Conservation (phyloP, 441 rosid genomes). For the Croton laevigatus region DNA sequence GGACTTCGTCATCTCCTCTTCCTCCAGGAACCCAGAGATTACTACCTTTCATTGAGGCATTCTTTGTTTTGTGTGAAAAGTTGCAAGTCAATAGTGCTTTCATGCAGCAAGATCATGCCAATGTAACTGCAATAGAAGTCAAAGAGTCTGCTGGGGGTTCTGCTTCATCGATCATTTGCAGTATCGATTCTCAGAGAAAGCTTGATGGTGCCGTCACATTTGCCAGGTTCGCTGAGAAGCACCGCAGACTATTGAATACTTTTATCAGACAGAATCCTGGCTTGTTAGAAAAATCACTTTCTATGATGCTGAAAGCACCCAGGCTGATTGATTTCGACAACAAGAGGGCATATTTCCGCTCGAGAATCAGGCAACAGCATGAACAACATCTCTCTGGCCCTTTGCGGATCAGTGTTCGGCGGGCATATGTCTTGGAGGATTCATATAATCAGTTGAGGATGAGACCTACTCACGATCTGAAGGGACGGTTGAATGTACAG, state of each 20-base stretch:
- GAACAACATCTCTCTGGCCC: conserved; percentile 92
- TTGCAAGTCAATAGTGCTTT: conserved; percentile 55
- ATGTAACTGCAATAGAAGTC: conserved; percentile 76
- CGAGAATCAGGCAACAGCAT: conserved; percentile 90
- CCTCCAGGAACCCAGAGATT: conserved; percentile 93
- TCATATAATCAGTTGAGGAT: conserved; percentile 96
- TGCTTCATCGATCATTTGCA: conserved; percentile 29
- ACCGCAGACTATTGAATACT: conserved; percentile 86
- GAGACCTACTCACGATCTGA: conserved; percentile 89
- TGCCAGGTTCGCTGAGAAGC: conserved; percentile 91
- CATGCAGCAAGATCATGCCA: conserved; percentile 64
- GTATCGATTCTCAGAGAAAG: conserved; percentile 62
- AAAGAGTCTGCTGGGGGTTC: conserved; percentile 68
- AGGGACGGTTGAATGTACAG: conserved; percentile 91
- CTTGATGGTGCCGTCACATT: conserved; percentile 75
- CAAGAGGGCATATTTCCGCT: conserved; percentile 89
- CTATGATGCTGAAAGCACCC: conserved; percentile 92
- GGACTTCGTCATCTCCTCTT: conserved; percentile 65
- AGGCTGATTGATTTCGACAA: conserved; percentile 97
- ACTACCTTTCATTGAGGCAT: conserved; percentile 93
- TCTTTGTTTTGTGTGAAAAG: conserved; percentile 95
- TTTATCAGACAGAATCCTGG: conserved; percentile 89
- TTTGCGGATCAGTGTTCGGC: conserved; percentile 81
- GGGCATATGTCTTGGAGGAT: conserved; percentile 96
- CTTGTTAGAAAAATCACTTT: conserved; percentile 86